A percentile compares a stretch with the other conserved stretches of the same genome.
Conservation (phyloP, 805 yeast species). For the Ogataea chonburiensis region DNA sequence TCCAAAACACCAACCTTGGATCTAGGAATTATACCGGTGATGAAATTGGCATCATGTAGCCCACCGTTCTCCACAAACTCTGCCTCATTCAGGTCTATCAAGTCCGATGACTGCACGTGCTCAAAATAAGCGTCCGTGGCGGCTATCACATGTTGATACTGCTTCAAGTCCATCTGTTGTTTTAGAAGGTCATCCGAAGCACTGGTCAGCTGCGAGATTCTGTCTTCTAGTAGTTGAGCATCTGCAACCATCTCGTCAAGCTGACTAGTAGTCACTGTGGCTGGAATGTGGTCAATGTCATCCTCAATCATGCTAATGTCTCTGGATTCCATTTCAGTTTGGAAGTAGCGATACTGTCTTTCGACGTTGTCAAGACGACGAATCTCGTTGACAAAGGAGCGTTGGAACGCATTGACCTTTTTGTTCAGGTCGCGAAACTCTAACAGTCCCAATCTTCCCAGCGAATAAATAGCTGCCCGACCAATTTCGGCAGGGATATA, state of each 20-base stretch:
- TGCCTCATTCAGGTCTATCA: conserved; percentile 35
- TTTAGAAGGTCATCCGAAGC: conserved; percentile 63
- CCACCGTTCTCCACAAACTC: conserved; percentile 41
- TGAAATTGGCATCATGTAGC: conserved; percentile 44
- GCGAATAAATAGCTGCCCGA: conserved; percentile 77
- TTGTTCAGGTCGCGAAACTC: conserved; percentile 90
- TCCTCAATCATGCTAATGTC: conserved; percentile 25
- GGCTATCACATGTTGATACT: conserved; percentile 61
- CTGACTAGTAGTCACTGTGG: conserved; percentile 37
- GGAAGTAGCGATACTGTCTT: conserved; percentile 70
- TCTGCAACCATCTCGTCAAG: conserved; percentile 69
- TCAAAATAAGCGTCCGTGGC: conserved; percentile 50
- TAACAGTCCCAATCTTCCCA: conserved; percentile 82
- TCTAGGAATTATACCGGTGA: conserved; percentile 81
- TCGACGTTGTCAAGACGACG: conserved; percentile 82
- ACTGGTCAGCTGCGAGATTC: conserved; percentile 68
- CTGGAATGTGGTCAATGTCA: conserved; percentile 23
- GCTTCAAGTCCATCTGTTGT: conserved; percentile 65
- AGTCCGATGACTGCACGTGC: conserved; percentile 24
- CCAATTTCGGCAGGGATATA: conserved; percentile 89
- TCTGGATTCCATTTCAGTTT: conserved; percentile 46
- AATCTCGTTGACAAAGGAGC: conserved; percentile 86
- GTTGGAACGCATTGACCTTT: conserved; percentile 81
- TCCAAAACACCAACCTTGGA: conserved; percentile 68
- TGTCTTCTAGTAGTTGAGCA: conserved; percentile 66